A percentile compares a stretch with the other conserved stretches of the same genome.
These are phyloP conservation scores for Lathyrus tuberosus DNA, from an alignment of 306 rosid species.

Conservation along the genomic window DNA sequence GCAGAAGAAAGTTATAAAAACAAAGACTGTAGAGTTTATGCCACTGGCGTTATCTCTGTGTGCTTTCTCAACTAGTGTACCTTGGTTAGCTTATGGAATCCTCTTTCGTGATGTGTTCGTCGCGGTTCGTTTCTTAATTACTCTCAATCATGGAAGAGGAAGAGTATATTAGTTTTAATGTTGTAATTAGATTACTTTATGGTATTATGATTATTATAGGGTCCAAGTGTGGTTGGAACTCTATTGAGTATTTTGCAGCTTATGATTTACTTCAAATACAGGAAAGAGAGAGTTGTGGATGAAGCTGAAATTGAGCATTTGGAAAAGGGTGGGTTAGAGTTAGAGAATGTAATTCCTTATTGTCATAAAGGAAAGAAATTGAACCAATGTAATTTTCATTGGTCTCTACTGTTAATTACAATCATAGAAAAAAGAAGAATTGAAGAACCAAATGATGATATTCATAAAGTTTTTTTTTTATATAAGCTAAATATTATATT, in stretches of 20 bases:
- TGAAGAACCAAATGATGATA: too few species aligned
- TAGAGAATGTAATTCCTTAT: not conserved
- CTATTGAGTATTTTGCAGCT: slow-evolving; percentile 72
- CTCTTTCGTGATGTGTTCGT: slow-evolving; percentile 67
- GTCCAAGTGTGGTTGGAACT: slow-evolving; percentile 70
- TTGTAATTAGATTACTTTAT: slow-evolving; percentile 1
- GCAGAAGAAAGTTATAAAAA: slow-evolving; percentile 72
- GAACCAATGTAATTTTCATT: too few species aligned
- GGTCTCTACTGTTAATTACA: too few species aligned
- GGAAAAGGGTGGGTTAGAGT: slow-evolving; percentile 46
- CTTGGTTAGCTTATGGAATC: slow-evolving; percentile 77
- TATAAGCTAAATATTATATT: too few species aligned
- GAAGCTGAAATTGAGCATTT: slow-evolving; percentile 40
- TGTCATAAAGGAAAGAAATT: too few species aligned
- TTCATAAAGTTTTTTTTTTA: too few species aligned
- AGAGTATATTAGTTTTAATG: not conserved
- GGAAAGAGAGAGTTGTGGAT: slow-evolving; percentile 45
- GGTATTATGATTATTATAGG: slow-evolving; percentile 39
- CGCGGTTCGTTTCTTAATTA: slow-evolving; percentile 53
- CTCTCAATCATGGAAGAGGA: not conserved
- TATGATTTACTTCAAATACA: slow-evolving; percentile 64
- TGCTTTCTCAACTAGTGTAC: slow-evolving; percentile 55
- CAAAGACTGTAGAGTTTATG: slow-evolving; percentile 87
- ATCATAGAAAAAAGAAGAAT: too few species aligned
- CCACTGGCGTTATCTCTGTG: slow-evolving; percentile 74